Evolutionary conservation across 2,329 filamentous ascomycete genomes (phyloP), one percentile per base, ranked within the genome.

Genomic region (Penicillium sumatraense): DNA sequence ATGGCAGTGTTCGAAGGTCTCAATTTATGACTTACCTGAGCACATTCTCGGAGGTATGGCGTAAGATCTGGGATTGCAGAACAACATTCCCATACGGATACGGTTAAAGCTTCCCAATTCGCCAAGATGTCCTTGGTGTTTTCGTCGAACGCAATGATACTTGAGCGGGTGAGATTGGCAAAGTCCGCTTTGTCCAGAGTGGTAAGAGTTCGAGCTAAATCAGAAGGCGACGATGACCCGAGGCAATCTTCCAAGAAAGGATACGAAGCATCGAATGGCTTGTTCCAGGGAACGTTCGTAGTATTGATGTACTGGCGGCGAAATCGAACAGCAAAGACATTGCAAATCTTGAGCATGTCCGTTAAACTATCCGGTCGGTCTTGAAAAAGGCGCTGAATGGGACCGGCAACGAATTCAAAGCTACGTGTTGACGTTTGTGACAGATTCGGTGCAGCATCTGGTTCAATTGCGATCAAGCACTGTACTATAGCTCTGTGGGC

Each of bases 1-100:
- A 18, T 24, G 9, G 11, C 16, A 26, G 5, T 42, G 11, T 9
- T 24, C n/a, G n/a, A n/a, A n/a, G n/a, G n/a, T n/a, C 13, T 14
- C 26, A 6, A 16, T 5, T 2, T 18, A 24, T 24, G 8, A 10
- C 69, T 63, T 48, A 75, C 75, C 57, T 72, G 60, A 20, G 68
- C 61, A 51, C 73, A 73, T 35, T 72, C 72, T 57, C 70, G 68
- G 8, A 77, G 60, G 51, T 65, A 70, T 9, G 56, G 52, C 8
- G 68, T 58, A 48, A 69, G 44, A 7, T 75, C 69, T 7, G 73
- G 72, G 31, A 75, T 55, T 10, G 71, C 73, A 2, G 63, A 66
- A 49, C 72, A 76, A 53, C 69, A 75, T 59, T 77, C 74, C 67
- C 72, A 75, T 1, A 72, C 69, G 1, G 68, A 68, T 5, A 63